phyloP scores from a whole-genome alignment of 805 yeast species.

The Nakazawaea wickerhamii region DNA sequence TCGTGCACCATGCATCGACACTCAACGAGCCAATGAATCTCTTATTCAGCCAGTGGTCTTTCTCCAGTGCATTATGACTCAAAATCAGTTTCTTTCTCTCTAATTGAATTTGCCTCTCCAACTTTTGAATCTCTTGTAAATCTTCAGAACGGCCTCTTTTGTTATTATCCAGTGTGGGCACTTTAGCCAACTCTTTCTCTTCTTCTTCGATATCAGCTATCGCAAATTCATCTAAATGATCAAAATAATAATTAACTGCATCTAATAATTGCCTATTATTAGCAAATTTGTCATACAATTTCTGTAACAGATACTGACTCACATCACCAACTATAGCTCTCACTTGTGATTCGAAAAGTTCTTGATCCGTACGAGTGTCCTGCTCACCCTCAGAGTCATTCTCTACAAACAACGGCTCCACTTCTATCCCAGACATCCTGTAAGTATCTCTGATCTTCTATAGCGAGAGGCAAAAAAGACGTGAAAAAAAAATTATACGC shows the following conservation, averaged over 20 bases:
- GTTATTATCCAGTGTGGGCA: neutral
- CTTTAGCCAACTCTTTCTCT: slow-evolving; percentile 19
- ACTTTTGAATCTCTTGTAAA: neutral
- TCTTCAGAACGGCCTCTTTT: slow-evolving; percentile 4
- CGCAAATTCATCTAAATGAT: slow-evolving; percentile 17
- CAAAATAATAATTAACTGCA: slow-evolving; percentile 38
- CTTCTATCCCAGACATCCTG: neutral
- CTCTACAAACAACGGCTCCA: slow-evolving; percentile 6
- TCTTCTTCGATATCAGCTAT: slow-evolving; percentile 1
- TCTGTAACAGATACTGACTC: slow-evolving; percentile 15
- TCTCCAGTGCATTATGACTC: neutral
- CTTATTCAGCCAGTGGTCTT: neutral
- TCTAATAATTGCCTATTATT: slow-evolving; percentile 21
- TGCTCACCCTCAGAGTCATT: slow-evolving; percentile 1
- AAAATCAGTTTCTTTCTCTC: neutral
- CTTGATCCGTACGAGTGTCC: slow-evolving; percentile 7
- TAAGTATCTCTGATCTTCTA: neutral
- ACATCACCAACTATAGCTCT: slow-evolving; percentile 31
- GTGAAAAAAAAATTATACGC: too few relatives aligned
- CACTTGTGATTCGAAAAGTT: slow-evolving; percentile 27
- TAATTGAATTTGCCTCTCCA: neutral
- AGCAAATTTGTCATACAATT: slow-evolving; percentile 25
- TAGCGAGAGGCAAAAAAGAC: too few relatives aligned
- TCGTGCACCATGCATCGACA: slow-evolving; percentile 66
- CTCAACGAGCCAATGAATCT: slow-evolving; percentile 53